Evolutionary conservation across 164 flowering plant genomes (phyloP), one percentile per base, ranked within the genome.

Genomic region (Stephania japonica): DNA sequence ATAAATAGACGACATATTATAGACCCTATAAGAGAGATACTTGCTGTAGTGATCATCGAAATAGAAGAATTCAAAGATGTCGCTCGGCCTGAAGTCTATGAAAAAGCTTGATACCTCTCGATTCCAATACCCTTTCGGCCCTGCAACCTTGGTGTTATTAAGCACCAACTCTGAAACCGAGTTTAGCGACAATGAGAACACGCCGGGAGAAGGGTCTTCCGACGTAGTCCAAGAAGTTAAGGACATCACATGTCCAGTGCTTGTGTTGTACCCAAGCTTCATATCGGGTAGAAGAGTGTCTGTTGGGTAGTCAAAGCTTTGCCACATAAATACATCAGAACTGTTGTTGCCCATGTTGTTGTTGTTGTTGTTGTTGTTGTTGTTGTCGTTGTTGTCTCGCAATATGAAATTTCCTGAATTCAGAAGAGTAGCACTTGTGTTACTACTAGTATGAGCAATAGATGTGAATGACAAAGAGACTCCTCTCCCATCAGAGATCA

Each of bases 381-480:
- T n/a, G n/a, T n/a, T n/a, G n/a, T n/a, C n/a, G n/a, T n/a, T n/a
- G n/a, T n/a, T 23, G 3, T 70, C 80, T 27, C n/a, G 59, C 66
- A 86, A n/a, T 8, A 84, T 80, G 16, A 86, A 42, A 72, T 84
- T 80, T 13, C 87, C 87, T 0, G 82, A 70, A 59, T 83, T 82
- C 12, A 67, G 27, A 5, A 86, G 80, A 64, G 67, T 61, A 19
- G 75, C 78, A 62, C 24, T 62, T 63, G 83, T 32, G 23, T 73
- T 11, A 49, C 19, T 71, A 6, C 81, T 65, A 27, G 86, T 32
- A 32, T 32, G 81, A 82, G 83, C 9, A 21, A 59, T 5, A n/a
- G 64, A 19, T 5, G 64, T 59, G 6, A 59, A 21, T 16, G 64
- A 82, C 16, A 81, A 6, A 12, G 32, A 24, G 13, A 63, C 66